Evolutionary conservation across 75 land plant genomes (phyloP).

Genomic region (Cupressus sempervirens): DNA sequence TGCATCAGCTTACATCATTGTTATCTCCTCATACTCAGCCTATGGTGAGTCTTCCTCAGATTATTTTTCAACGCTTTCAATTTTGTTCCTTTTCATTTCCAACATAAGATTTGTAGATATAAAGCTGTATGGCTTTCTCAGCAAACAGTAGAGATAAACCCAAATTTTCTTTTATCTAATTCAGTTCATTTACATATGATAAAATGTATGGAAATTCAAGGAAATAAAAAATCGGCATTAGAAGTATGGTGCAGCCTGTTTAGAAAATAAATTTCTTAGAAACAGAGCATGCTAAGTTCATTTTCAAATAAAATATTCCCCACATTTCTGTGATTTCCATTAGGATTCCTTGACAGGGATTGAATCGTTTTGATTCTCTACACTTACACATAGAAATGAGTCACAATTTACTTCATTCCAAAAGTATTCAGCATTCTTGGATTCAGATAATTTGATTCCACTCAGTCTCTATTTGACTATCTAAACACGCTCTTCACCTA

Average conservation of each 20-base stretch:
- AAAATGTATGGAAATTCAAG: neutral
- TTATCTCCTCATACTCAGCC: constrained; percentile 44
- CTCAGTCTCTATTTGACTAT: neutral
- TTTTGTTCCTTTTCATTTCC: neutral
- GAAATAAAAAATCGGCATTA: neutral
- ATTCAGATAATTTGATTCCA: neutral
- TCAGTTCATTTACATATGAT: neutral
- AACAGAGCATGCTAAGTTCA: neutral
- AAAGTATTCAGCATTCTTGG: neutral
- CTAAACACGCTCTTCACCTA: neutral
- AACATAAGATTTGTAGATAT: neutral
- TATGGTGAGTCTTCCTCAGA: constrained; percentile 28
- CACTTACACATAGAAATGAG: neutral
- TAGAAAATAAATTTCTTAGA: neutral
- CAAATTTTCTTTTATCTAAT: neutral
- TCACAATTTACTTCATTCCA: neutral
- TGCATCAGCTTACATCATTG: constrained; percentile 66
- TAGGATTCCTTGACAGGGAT: neutral
- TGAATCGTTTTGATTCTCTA: neutral
- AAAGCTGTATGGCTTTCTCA: neutral
- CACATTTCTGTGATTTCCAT: neutral
- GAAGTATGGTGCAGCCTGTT: neutral
- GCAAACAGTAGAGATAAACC: neutral
- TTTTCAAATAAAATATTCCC: neutral
- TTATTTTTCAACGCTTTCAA: neutral